A percentile compares a stretch with the other conserved stretches of the same genome.
Evolutionary conservation across 2,329 filamentous ascomycete genomes (phyloP).

Genomic region (Ceratocystis diversiconidia): DNA sequence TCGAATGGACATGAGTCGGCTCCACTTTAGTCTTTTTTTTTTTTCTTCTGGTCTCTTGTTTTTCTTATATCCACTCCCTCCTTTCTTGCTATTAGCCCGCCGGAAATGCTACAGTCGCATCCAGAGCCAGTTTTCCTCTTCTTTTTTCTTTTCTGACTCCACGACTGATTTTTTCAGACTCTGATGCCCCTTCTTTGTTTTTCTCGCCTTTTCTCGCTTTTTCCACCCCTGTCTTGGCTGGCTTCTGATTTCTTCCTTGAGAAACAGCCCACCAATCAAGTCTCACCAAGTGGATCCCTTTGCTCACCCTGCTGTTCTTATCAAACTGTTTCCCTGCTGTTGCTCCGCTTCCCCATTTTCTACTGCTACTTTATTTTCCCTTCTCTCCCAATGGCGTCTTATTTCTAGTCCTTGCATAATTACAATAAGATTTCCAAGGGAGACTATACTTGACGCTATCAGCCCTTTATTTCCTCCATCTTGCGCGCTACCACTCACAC

Average conservation of each 20-base stretch:
- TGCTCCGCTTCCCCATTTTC: not conserved
- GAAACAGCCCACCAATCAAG: no score
- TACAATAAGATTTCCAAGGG: not conserved
- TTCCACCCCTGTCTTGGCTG: not conserved
- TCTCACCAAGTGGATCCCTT: no score
- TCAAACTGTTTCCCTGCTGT: not conserved
- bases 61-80: no score
- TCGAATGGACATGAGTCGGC: not conserved
- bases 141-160: not conserved
- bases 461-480: not conserved
- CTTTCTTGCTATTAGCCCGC: no score
- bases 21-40: not conserved
- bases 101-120: no score
- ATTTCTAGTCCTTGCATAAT: not conserved
- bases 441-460: not conserved
- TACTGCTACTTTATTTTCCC: not conserved
- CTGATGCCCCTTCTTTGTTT: not conserved
- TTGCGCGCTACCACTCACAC: not conserved
- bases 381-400: not conserved
- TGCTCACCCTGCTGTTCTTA: not conserved
- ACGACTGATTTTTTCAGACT: not conserved
- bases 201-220: not conserved
- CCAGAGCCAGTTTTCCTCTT: not conserved
- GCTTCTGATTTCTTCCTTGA: no score
- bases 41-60: not conserved